Percentiles rank a stretch among this genome's conserved stretches.
These are phyloP conservation scores for Abrus pulchellus DNA, from an alignment of 306 rosid genomes.

Conservation along the genomic window DNA sequence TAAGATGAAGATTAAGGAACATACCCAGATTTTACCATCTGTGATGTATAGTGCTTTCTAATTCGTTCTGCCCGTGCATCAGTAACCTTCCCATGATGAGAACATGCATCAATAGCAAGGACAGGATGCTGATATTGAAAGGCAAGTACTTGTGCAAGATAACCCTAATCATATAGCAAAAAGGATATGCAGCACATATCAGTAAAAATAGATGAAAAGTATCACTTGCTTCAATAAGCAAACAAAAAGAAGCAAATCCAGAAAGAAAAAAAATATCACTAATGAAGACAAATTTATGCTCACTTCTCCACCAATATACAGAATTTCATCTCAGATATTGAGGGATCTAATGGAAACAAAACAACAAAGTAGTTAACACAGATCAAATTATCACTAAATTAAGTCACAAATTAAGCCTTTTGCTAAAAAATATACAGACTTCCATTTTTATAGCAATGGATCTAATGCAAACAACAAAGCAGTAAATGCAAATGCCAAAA, in stretches of 20 bases:
- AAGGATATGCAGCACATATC: conserved; percentile 7
- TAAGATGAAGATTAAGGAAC: conserved; percentile 34
- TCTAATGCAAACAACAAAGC: conserved; percentile 15
- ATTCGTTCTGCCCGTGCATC: conserved; percentile 80
- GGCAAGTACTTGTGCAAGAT: conserved; percentile 91
- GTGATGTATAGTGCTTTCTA: conserved; percentile 74
- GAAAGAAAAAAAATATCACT: conserved; percentile 6
- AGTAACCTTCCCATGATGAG: conserved; percentile 90
- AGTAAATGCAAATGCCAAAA: conserved; percentile 10
- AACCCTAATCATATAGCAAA: conserved; percentile 69
- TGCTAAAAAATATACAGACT: conserved; percentile 12
- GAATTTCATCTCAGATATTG: conserved; percentile 28
- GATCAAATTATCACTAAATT: conserved; percentile 28
- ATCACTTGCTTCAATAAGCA: conserved; percentile 12
- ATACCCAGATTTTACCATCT: conserved; percentile 79
- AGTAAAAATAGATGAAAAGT: conserved; percentile 13
- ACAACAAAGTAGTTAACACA: conserved; percentile 39
- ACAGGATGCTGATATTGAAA: conserved; percentile 83
- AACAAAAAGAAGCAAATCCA: conserved; percentile 24
- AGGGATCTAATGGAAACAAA: conserved; percentile 12
- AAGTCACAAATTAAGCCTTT: conserved; percentile 4
- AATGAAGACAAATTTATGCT: conserved; percentile 19
- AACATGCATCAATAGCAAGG: conserved; percentile 88
- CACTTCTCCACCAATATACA: conserved; percentile 34
- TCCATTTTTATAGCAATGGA: conserved; percentile 13